phyloP scores from a whole-genome alignment of 169 alveolate genomes.

The Plasmodium malariae region DNA sequence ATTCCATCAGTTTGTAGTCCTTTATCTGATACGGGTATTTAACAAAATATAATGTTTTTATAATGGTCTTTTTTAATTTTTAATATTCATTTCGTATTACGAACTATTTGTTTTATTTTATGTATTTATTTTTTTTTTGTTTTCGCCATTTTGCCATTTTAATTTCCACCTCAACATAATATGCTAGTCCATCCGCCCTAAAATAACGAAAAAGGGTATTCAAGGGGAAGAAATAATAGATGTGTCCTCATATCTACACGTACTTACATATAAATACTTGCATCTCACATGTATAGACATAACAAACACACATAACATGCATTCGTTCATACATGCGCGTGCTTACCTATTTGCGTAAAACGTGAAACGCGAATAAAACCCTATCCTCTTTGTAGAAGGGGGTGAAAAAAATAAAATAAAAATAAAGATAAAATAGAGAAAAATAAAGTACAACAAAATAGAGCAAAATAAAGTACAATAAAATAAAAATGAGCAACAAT shows the following conservation, averaged over 20 bases:
- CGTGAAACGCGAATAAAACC: slow-evolving; percentile 47
- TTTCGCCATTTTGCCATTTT: not conserved
- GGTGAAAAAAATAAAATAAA: no score
- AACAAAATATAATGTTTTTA: not conserved
- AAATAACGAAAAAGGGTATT: not conserved
- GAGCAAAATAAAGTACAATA: not conserved
- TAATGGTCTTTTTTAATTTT: not conserved
- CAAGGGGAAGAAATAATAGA: not conserved
- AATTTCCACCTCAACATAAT: slow-evolving; percentile 38
- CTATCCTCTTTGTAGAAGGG: slow-evolving; percentile 31
- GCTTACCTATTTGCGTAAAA: slow-evolving; percentile 49
- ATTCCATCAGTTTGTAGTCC: slow-evolving; percentile 57
- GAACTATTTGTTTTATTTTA: not conserved
- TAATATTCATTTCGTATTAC: no score
- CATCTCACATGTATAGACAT: no score
- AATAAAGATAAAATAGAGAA: slow-evolving; percentile 16
- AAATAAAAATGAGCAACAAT: not conserved
- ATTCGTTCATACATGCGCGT: not conserved
- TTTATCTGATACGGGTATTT: slow-evolving; percentile 40
- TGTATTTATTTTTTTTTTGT: not conserved
- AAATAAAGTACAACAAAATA: not conserved
- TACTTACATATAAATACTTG: not conserved
- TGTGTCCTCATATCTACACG: not conserved
- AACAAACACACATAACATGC: no score
- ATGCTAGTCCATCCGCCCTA: slow-evolving; percentile 37